Conservation (phyloP, 768 basidiomycete genomes). For the Leccinum variicolor region DNA sequence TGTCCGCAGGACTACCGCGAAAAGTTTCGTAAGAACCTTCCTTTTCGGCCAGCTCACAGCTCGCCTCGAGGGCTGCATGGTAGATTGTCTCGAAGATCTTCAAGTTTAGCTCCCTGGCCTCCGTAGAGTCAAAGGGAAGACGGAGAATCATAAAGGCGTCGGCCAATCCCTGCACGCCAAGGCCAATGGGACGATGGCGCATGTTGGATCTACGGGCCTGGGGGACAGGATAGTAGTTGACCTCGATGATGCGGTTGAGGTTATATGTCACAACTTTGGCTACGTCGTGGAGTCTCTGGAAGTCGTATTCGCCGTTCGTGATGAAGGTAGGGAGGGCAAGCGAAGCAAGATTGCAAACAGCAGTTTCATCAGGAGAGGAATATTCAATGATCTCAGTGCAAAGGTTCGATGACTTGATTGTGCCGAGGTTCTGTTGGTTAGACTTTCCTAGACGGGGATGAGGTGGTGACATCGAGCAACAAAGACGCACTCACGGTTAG, state of each 20-base stretch:
- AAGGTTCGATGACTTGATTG: slow-evolving; percentile 98
- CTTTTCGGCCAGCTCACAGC: slow-evolving; percentile 75
- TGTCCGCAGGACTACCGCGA: slow-evolving; percentile 84
- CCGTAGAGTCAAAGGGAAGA: slow-evolving; percentile 90
- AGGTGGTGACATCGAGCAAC: background rate
- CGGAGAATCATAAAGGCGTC: slow-evolving; percentile 97
- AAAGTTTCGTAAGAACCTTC: slow-evolving; percentile 88
- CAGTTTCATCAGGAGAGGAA: slow-evolving; percentile 94
- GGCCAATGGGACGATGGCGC: slow-evolving; percentile 95
- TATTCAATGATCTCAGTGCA: slow-evolving; percentile 99
- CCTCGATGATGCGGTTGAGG: slow-evolving; percentile 90
- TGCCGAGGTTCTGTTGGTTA: slow-evolving; percentile 97
- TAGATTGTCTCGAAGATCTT: slow-evolving; percentile 99
- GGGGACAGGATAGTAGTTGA: slow-evolving; percentile 93
- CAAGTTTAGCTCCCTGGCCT: slow-evolving; percentile 84
- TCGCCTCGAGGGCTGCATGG: slow-evolving; percentile 89
- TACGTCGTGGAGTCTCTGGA: slow-evolving; percentile 92
- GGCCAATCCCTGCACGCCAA: slow-evolving; percentile 97
- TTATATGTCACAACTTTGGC: slow-evolving; percentile 91
- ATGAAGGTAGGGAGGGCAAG: slow-evolving; percentile 93
- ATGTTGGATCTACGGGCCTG: slow-evolving; percentile 92
- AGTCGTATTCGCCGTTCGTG: slow-evolving; percentile 80
- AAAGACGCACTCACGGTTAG: slow-evolving; percentile 62
- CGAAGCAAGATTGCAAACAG: slow-evolving; percentile 98
- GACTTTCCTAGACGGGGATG: slow-evolving; percentile 69